phyloP scores from a whole-genome alignment of 345 rosid genomes.

The Rhizophora apiculata region DNA sequence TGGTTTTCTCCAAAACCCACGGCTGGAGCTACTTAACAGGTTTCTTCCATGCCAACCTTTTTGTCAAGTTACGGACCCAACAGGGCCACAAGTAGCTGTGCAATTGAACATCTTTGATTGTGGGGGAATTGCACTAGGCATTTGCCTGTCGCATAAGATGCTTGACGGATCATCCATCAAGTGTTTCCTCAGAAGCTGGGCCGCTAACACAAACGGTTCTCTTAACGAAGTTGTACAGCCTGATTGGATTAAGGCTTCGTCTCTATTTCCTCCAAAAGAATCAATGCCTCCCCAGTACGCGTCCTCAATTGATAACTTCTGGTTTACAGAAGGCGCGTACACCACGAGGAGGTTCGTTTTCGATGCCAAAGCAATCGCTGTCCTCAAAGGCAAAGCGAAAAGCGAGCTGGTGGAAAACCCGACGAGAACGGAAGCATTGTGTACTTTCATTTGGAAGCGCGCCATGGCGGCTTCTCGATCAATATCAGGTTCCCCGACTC shows the following conservation, averaged over 20 bases:
- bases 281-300: constrained; percentile 3
- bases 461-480: constrained; percentile 2
- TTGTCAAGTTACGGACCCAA: background rate
- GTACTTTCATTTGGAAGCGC: constrained; percentile 18
- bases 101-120: constrained; percentile 19
- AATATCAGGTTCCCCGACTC: background rate
- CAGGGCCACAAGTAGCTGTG: background rate
- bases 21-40: background rate
- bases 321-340: constrained; percentile 15
- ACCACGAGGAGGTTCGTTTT: constrained; percentile 20
- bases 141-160: constrained; percentile 7
- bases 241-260: background rate
- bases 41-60: constrained; percentile 13
- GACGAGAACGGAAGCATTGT: constrained; percentile 6
- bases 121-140: constrained; percentile 17
- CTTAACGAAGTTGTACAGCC: background rate
- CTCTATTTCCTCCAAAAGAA: constrained; percentile 6
- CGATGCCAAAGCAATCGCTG: constrained; percentile 3
- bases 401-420: background rate
- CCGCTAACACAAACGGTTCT: constrained; percentile 3
- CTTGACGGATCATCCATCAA: constrained; percentile 4
- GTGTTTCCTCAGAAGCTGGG: constrained; percentile 11
- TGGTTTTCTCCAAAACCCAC: background rate
- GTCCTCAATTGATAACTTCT: background rate
- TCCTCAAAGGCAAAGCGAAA: constrained; percentile 6